phyloP scores from a whole-genome alignment of 768 basidiomycete species.

The Obba rivulosa region DNA sequence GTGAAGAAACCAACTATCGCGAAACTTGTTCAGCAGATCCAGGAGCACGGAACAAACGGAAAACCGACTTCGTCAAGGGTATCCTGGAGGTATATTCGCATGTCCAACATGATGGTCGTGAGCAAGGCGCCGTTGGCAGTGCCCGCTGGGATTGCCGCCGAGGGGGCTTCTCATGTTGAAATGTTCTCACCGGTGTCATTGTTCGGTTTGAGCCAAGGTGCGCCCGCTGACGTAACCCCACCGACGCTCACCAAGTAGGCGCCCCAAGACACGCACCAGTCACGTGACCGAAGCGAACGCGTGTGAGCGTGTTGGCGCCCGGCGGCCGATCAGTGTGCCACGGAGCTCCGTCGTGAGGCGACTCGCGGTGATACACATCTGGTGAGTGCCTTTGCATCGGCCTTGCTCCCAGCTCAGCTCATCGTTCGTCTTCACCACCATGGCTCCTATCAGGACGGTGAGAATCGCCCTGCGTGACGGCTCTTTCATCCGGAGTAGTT shows the following conservation, averaged over 20 bases:
- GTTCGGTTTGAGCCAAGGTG: too few species aligned
- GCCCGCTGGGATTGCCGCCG: too few species aligned
- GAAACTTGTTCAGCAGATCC: neutral
- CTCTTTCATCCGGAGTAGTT: neutral
- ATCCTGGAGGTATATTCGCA: slow-evolving; percentile 49
- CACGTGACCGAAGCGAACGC: slow-evolving; percentile 27
- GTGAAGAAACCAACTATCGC: slow-evolving; percentile 57
- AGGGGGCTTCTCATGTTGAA: too few species aligned
- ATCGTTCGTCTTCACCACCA: slow-evolving; percentile 21
- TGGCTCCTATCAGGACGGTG: slow-evolving; percentile 59
- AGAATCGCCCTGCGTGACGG: slow-evolving; percentile 11
- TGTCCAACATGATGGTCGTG: slow-evolving; percentile 9
- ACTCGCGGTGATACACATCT: neutral
- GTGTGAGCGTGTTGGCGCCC: slow-evolving; percentile 3
- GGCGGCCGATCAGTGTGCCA: neutral
- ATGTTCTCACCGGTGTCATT: too few species aligned
- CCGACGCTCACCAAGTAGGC: neutral
- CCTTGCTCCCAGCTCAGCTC: neutral
- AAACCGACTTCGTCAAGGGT: slow-evolving; percentile 58
- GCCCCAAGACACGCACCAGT: slow-evolving; percentile 16
- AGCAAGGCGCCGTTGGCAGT: too few species aligned
- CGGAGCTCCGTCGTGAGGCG: neutral
- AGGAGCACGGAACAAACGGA: slow-evolving; percentile 15
- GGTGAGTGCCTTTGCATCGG: neutral
- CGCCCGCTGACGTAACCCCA: neutral